Evolutionary conservation across 495 filamentous ascomycete species (phyloP).

Genomic region (Podospora conica): DNA sequence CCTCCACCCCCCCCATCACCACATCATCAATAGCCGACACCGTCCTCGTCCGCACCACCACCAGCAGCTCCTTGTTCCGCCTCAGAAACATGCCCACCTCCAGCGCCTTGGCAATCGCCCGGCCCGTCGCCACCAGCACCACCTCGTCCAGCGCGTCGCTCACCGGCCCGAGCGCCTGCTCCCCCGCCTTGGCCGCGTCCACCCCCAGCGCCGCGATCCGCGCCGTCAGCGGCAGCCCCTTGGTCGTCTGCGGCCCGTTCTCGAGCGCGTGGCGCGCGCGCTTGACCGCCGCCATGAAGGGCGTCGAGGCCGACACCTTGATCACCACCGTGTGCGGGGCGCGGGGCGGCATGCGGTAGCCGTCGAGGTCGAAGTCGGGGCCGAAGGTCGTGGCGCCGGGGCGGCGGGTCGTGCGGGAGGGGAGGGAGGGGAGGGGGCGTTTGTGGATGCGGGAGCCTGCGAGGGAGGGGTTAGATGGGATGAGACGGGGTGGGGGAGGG

Average conservation of each 20-base stretch:
- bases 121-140: conserved; percentile 69
- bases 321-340: conserved; percentile 48
- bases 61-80: conserved; percentile 49
- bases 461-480: not conserved
- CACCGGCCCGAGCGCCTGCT: not conserved
- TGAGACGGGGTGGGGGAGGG: too few species aligned
- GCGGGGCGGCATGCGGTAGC: conserved; percentile 51
- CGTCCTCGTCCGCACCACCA: conserved; percentile 57
- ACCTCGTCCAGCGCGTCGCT: conserved; percentile 46
- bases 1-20: conserved; percentile 26
- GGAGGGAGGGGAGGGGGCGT: conserved; percentile 20
- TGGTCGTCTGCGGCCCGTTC: conserved; percentile 41
- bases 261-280: conserved; percentile 71
- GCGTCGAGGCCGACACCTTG: conserved; percentile 69
- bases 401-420: not conserved
- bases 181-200: not conserved
- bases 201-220: conserved; percentile 38
- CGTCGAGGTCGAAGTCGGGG: conserved; percentile 58
- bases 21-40: conserved; percentile 69
- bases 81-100: conserved; percentile 59
- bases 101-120: conserved; percentile 68
- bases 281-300: conserved; percentile 77
- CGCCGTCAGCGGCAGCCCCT: conserved; percentile 33
- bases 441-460: conserved; percentile 27
- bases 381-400: conserved; percentile 30